Evolutionary conservation across 257 asterid genomes (phyloP).

Genomic region (Przewalskia tangutica): DNA sequence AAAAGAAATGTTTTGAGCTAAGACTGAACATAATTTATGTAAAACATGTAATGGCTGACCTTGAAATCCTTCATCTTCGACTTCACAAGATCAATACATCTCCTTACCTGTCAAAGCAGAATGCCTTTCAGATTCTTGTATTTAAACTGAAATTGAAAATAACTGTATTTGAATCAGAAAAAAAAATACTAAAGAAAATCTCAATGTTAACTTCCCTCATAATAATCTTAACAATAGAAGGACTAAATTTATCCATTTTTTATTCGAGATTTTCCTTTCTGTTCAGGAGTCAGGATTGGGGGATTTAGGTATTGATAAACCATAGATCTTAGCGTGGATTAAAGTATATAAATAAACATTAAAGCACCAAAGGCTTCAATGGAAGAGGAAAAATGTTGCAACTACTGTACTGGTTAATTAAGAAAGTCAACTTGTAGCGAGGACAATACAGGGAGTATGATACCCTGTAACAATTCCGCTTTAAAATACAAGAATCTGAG

Average conservation of each 20-base stretch:
- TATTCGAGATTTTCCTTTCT: not conserved
- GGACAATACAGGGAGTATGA: not conserved
- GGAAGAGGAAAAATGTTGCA: not conserved
- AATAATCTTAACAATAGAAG: not conserved
- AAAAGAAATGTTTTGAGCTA: not conserved
- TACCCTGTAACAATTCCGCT: not conserved
- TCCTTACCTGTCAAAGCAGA: constrained; percentile 36
- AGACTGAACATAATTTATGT: not conserved
- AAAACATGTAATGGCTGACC: constrained; percentile 26
- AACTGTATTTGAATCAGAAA: not conserved
- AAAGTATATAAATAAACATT: not conserved
- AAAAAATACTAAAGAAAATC: not conserved
- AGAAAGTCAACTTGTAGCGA: not conserved
- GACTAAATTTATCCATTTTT: not conserved
- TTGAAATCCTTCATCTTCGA: constrained; percentile 34
- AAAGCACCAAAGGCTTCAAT: not conserved
- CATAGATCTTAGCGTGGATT: not conserved
- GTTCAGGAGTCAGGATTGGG: not conserved
- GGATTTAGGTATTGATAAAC: not conserved
- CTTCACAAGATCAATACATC: constrained; percentile 45
- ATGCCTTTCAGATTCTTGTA: constrained; percentile 3
- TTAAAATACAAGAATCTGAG: not conserved
- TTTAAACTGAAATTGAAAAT: not conserved
- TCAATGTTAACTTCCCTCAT: not conserved
- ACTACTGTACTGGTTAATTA: not conserved